A percentile compares a stretch with the other conserved stretches of the same genome.
Conservation (phyloP, 768 basidiomycete species). For the Phlegmacium glaucopus region DNA sequence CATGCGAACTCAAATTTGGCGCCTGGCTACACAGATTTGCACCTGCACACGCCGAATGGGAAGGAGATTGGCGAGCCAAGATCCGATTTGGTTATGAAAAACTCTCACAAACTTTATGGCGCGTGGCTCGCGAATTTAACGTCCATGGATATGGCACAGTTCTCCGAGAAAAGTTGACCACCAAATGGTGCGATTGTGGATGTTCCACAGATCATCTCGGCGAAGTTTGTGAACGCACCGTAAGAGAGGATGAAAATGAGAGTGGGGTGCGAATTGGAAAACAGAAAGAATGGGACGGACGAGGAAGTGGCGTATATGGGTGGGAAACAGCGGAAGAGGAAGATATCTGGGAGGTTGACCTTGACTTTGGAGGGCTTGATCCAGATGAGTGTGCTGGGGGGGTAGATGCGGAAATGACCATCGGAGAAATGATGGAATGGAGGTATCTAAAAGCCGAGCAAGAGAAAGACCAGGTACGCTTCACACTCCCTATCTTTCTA, state of each 20-base stretch:
- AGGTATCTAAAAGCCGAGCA: constrained; percentile 66
- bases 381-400: constrained; percentile 44
- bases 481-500: background rate
- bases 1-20: constrained; percentile 55
- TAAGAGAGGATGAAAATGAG: constrained; percentile 66
- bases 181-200: constrained; percentile 80
- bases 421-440: constrained; percentile 73
- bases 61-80: constrained; percentile 55
- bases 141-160: constrained; percentile 69
- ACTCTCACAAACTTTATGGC: constrained; percentile 62
- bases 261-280: constrained; percentile 57
- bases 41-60: constrained; percentile 41
- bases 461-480: constrained; percentile 63
- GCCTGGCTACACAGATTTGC: constrained; percentile 30
- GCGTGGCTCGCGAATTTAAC: constrained; percentile 67
- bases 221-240: constrained; percentile 73
- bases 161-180: constrained; percentile 66
- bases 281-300: constrained; percentile 73
- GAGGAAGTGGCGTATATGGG: constrained; percentile 67
- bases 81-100: constrained; percentile 64
- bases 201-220: constrained; percentile 77
- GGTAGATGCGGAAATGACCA: constrained; percentile 56
- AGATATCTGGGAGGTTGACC: constrained; percentile 70
- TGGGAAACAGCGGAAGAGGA: constrained; percentile 79
- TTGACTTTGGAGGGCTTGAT: constrained; percentile 59